Conservation (phyloP, 805 yeast species). For the Hanseniaspora vineae region DNA sequence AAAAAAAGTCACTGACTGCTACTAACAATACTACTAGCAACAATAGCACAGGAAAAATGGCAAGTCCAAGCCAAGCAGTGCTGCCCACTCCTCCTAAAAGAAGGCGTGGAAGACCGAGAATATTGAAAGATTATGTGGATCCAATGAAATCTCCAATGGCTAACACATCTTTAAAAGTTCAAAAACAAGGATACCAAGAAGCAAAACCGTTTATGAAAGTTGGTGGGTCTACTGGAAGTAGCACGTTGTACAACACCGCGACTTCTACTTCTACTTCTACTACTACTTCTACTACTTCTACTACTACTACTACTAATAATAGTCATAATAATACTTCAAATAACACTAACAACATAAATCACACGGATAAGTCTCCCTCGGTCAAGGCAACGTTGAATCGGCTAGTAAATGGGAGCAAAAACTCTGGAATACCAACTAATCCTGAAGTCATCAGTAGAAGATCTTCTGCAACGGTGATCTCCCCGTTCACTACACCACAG, state of each 20-base stretch:
- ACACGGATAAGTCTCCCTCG: neutral
- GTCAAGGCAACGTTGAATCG: neutral
- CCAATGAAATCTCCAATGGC: slow-evolving; percentile 27
- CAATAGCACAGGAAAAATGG: neutral
- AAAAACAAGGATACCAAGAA: slow-evolving; percentile 15
- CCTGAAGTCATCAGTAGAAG: neutral
- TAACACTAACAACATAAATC: too few relatives aligned
- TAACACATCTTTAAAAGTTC: slow-evolving; percentile 21
- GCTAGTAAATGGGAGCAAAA: too few relatives aligned
- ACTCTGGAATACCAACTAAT: neutral
- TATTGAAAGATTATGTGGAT: slow-evolving; percentile 21
- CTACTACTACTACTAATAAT: neutral
- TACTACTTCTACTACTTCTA: neutral
- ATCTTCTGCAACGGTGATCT: neutral
- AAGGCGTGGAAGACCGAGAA: slow-evolving; percentile 25
- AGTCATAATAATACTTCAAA: too few relatives aligned
- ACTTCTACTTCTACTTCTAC: too few relatives aligned
- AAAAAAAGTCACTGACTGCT: too few relatives aligned
- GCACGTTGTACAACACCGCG: neutral
- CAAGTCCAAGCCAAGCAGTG: neutral
- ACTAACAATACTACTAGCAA: neutral
- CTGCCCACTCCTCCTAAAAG: slow-evolving; percentile 3
- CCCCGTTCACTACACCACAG: neutral
- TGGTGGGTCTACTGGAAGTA: slow-evolving; percentile 4
- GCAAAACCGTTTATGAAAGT: slow-evolving; percentile 24